These are phyloP conservation scores for Podospora appendiculata DNA, from an alignment of 495 filamentous ascomycete species.

Conservation along the genomic window DNA sequence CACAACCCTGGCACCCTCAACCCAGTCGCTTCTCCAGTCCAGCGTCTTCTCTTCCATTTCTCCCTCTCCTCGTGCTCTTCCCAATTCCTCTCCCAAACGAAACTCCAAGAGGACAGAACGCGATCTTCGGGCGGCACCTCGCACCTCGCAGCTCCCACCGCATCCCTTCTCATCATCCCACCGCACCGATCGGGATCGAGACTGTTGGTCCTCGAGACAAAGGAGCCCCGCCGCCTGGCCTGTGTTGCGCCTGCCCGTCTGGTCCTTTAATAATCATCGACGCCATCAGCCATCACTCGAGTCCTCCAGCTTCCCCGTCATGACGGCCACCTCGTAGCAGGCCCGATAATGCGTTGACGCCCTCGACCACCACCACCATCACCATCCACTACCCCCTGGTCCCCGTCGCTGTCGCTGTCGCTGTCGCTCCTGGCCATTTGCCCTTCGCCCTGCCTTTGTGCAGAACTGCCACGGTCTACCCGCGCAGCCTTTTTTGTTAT, in stretches of 20 bases:
- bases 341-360: conserved; percentile 15
- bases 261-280: background rate
- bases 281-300: background rate
- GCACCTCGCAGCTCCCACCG: too few relatives aligned
- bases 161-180: too few relatives aligned
- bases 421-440: too few relatives aligned
- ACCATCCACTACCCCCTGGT: too few relatives aligned
- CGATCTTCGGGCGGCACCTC: background rate
- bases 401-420: too few relatives aligned
- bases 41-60: background rate
- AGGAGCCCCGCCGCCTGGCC: too few relatives aligned
- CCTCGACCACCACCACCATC: conserved; percentile 1
- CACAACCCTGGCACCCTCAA: background rate
- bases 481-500: background rate
- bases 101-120: background rate
- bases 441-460: background rate
- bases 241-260: background rate
- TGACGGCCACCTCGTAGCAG: conserved; percentile 3
- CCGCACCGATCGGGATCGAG: too few relatives aligned
- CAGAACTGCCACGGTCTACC: conserved; percentile 12
- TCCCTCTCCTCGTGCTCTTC: background rate
- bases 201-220: too few relatives aligned
- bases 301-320: conserved; percentile 1
- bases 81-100: background rate
- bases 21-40: conserved; percentile 1